A percentile compares a stretch with the other conserved stretches of the same genome.
phyloP scores from a whole-genome alignment of 495 filamentous ascomycete species.

The Podospora sp. region DNA sequence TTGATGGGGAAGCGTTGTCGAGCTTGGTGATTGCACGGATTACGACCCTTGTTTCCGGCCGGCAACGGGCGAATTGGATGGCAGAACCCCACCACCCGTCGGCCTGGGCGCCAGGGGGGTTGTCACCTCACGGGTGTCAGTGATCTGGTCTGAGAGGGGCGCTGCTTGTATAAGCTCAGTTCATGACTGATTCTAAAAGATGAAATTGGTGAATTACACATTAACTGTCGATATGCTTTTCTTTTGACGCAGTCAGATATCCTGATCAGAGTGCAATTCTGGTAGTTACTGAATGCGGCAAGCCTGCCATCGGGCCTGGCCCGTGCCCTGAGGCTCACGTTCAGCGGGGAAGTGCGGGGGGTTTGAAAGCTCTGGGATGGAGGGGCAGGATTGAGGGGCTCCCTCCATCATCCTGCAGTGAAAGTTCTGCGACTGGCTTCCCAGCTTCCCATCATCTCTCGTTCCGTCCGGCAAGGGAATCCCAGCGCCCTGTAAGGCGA shows the following conservation, averaged over 20 bases:
- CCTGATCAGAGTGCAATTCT: no score
- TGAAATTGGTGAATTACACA: no score
- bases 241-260: no score
- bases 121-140: no score
- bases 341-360: background rate
- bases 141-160: no score
- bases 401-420: background rate
- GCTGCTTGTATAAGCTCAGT: no score
- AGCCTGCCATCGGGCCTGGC: no score
- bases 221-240: no score
- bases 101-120: no score
- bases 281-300: no score
- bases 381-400: background rate
- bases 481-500: background rate
- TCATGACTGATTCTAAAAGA: no score
- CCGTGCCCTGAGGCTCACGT: background rate
- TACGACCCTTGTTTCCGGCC: conserved; percentile 5
- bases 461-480: background rate
- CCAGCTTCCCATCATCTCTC: background rate
- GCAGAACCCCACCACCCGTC: background rate
- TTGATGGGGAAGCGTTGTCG: background rate
- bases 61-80: background rate
- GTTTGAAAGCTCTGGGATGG: background rate
- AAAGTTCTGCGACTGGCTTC: background rate
- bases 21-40: conserved; percentile 13